Evolutionary conservation across 1,284 basidiomycete genomes (phyloP), one percentile per base, ranked within the genome.

Genomic region (Tylopilus orsonianus): DNA sequence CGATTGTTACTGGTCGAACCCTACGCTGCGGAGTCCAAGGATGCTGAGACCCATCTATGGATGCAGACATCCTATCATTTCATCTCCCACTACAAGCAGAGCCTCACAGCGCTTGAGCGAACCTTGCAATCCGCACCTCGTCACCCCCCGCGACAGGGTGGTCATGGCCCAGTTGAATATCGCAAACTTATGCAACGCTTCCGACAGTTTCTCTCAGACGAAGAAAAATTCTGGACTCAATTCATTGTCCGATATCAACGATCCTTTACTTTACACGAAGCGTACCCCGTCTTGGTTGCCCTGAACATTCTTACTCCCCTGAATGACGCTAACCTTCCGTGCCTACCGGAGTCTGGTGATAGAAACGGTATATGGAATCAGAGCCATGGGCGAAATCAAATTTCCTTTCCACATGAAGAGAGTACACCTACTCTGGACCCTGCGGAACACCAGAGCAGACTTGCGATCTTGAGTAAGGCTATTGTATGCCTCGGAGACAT

Each of bases 401-500:
- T 76, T 56, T 77, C 75, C 35, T 83, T 84, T 57, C 81, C 80
- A 16, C 70, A 75, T 2, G 77, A 81, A 46, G 75, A 74, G 35
- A 62, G 71, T 5, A 58, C 65, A 13, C 64, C 72, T 13, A 54
- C 66, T 7, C 74, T 76, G 12, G 75, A 72, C n/a, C 53, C 71
- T 18, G 77, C 77, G 19, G 80, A 88, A 61, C 78, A 77, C 42
- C 78, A 80, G 48, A 76, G 76, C 49, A 79, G 81, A 53, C 69
- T 90, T 20, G 78, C 81, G 13, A 85, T 91, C 36, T 73, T 96
- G 35, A 89, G 88, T 72, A 97, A 95, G 70, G 85, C 87, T 3
- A 74, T 98, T 42, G 87, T 97, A 24, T 97, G 87, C 67, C 79
- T 97, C 18, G 96, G 96, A 14, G 96, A 99, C 65, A 83, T 99